Percentiles rank a stretch among this genome's conserved stretches.
phyloP scores from a whole-genome alignment of 176 grass and related monocot species.

The Bromus sterilis region DNA sequence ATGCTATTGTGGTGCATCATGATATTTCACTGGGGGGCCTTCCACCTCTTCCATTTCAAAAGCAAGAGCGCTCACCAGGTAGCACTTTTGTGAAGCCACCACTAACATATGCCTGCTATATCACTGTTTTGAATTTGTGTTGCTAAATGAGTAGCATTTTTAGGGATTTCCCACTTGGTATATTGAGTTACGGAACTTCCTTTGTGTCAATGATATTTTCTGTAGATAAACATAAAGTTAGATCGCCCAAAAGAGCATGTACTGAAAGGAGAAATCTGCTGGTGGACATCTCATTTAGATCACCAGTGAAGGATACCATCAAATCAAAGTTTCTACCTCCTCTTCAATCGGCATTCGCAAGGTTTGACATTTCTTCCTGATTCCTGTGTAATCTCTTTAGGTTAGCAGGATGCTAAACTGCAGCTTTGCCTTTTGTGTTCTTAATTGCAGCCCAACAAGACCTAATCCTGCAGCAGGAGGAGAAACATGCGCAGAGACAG shows the following conservation, averaged over 20 bases:
- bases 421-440: background rate
- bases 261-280: slow-evolving; percentile 76
- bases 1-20: slow-evolving; percentile 73
- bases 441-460: slow-evolving; percentile 78
- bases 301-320: slow-evolving; percentile 69
- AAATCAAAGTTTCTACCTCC: slow-evolving; percentile 79
- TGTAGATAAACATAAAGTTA: slow-evolving; percentile 70
- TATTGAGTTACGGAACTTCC: background rate
- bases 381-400: background rate
- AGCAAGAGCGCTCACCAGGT: slow-evolving; percentile 61
- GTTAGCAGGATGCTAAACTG: slow-evolving; percentile 11
- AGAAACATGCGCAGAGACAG: slow-evolving; percentile 90
- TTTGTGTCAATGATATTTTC: slow-evolving; percentile 7
- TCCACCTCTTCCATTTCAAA: slow-evolving; percentile 77
- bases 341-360: slow-evolving; percentile 95
- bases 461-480: slow-evolving; percentile 78
- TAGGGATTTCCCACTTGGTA: background rate
- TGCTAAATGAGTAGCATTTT: background rate
- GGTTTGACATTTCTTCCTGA: slow-evolving; percentile 36
- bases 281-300: slow-evolving; percentile 71
- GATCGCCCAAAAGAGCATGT: slow-evolving; percentile 84
- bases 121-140: background rate
- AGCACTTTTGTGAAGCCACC: slow-evolving; percentile 6
- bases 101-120: background rate
- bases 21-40: slow-evolving; percentile 61